A percentile compares a stretch with the other conserved stretches of the same genome.
Evolutionary conservation across 2,329 filamentous ascomycete species (phyloP).

Genomic region (Pseudogymnoascus sp.): DNA sequence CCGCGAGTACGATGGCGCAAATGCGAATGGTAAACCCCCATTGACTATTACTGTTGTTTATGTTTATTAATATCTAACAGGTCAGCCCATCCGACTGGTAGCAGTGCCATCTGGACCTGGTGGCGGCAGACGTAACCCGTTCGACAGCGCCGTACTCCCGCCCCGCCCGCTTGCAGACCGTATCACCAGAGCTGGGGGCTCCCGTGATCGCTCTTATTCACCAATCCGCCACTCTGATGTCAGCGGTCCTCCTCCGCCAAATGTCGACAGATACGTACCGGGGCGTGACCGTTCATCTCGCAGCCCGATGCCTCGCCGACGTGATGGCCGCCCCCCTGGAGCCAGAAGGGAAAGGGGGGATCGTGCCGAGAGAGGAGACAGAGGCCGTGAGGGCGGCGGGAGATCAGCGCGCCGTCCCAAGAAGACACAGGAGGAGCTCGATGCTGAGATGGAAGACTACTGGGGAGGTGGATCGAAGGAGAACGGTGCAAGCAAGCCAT

Average conservation of each 20-base stretch:
- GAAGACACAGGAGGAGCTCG: conserved; percentile 86
- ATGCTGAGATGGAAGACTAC: conserved; percentile 96
- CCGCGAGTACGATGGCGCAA: conserved; percentile 77
- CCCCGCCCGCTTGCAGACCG: conserved; percentile 52
- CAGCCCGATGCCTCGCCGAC: conserved; percentile 49
- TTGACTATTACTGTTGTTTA: not conserved
- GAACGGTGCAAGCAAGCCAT: conserved; percentile 16
- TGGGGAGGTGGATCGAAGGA: conserved; percentile 48
- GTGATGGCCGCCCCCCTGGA: conserved; percentile 45
- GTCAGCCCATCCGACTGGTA: conserved; percentile 70
- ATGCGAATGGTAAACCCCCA: conserved; percentile 60
- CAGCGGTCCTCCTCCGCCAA: conserved; percentile 25
- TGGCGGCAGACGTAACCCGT: conserved; percentile 42
- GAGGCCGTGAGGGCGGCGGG: conserved; percentile 35
- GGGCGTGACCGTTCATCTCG: conserved; percentile 37
- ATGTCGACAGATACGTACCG: conserved; percentile 29
- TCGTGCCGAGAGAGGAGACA: conserved; percentile 30
- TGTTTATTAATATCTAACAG: conserved; percentile 32
- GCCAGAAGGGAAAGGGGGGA: conserved; percentile 28
- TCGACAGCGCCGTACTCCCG: conserved; percentile 47
- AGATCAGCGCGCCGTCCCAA: conserved; percentile 52
- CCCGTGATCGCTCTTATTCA: conserved; percentile 56
- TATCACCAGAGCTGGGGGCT: conserved; percentile 42
- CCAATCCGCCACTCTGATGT: conserved; percentile 34
- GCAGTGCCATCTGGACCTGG: conserved; percentile 46